A percentile compares a stretch with the other conserved stretches of the same genome.
These are phyloP conservation scores for Rhazya stricta DNA, from an alignment of 257 asterid species.

Conservation along the genomic window DNA sequence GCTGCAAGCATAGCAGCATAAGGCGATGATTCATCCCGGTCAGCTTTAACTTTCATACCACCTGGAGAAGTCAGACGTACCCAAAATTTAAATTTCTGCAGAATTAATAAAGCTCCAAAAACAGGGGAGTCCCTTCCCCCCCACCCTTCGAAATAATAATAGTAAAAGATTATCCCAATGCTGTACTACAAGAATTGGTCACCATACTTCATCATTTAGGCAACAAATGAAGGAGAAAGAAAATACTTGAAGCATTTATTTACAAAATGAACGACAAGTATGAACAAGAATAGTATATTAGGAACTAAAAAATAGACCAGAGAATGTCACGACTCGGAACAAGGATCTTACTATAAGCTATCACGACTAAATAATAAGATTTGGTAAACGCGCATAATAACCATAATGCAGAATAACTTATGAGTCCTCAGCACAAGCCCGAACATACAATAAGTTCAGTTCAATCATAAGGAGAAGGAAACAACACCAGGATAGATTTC, in stretches of 20 bases:
- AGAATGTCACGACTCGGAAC: not conserved
- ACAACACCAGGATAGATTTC: not conserved
- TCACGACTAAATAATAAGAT: too few relatives aligned
- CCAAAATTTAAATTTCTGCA: not conserved
- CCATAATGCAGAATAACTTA: not conserved
- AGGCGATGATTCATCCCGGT: constrained; percentile 91
- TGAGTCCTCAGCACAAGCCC: not conserved
- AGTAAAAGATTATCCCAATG: too few relatives aligned
- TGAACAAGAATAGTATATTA: not conserved
- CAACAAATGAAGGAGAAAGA: not conserved
- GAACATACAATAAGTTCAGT: not conserved
- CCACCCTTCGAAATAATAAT: not conserved
- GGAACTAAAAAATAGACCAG: not conserved
- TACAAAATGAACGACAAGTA: not conserved
- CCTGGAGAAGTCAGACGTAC: constrained; percentile 29
- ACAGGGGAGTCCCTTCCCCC: not conserved
- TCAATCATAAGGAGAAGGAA: not conserved
- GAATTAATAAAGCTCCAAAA: not conserved
- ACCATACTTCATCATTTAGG: not conserved
- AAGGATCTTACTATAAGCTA: not conserved
- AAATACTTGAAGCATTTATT: not conserved
- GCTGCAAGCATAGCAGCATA: constrained; percentile 99
- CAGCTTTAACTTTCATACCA: constrained; percentile 94
- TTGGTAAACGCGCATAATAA: not conserved
- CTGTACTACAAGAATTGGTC: not conserved